A percentile compares a stretch with the other conserved stretches of the same genome.
phyloP scores from a whole-genome alignment of 164 flowering plant species.

The Amborella trichopoda region DNA sequence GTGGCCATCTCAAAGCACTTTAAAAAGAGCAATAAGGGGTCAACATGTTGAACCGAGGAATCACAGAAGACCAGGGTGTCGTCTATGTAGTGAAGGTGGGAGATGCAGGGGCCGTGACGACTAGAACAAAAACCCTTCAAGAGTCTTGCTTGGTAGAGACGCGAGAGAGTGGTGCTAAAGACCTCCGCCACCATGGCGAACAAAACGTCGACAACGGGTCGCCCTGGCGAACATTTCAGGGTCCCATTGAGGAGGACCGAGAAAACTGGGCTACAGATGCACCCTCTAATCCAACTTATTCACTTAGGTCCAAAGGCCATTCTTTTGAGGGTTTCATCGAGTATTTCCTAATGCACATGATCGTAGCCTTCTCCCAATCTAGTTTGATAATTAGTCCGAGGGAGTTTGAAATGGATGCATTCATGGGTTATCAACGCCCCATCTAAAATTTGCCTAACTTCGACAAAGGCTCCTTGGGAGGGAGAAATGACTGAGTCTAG shows the following conservation, averaged over 20 bases:
- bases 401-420: too few species aligned
- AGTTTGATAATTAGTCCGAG: too few species aligned
- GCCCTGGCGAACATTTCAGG: not conserved
- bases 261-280: too few species aligned
- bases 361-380: not conserved
- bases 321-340: not conserved
- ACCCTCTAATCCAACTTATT: too few species aligned
- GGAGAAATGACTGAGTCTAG: not conserved
- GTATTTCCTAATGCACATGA: not conserved
- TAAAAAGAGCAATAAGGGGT: too few species aligned
- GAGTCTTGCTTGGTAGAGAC: not conserved
- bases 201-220: not conserved
- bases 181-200: not conserved
- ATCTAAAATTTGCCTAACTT: too few species aligned
- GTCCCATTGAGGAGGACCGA: not conserved
- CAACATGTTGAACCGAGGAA: too few species aligned
- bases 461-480: not conserved
- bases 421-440: too few species aligned
- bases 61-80: too few species aligned
- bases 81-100: slow-evolving; percentile 1
- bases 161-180: not conserved
- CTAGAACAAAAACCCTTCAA: not conserved
- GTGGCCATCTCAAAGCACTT: too few species aligned
- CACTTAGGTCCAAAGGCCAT: not conserved
- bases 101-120: not conserved